Evolutionary conservation across 2,329 filamentous ascomycete species (phyloP), one percentile per base, ranked within the genome.

Genomic region (Aspergillus cejpii): DNA sequence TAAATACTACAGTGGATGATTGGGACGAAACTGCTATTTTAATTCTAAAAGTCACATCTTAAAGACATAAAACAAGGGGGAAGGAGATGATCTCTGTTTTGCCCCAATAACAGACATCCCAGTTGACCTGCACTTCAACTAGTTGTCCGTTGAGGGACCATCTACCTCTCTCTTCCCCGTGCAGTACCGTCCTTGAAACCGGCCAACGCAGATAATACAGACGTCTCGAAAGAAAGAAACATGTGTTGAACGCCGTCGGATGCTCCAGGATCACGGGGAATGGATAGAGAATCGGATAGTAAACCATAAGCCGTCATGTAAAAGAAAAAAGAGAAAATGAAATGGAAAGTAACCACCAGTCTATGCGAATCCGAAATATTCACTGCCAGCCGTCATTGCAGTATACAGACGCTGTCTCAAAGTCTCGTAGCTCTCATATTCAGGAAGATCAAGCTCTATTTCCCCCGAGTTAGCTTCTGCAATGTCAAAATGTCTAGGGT

Each of bases 301-400:
- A 17, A 19, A 20, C 31, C 31, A 34, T 14, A 17, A 15, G 14
- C 10, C 31, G 17, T 34, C 17, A 12, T 12, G 8, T 24, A 24
- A 24, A 24, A 6, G 8, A 12, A 15, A 46, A 37, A 39, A 39
- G 34, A 29, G 7, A 37, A 31, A 26, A 41, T 20, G 45, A 24
- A 48, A 21, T 24, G 40, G 34, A 34, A 23, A 7, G 36, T 33
- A 34, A 41, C 47, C 31, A 26, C 42, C 45, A 44, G 26, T 58
- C 75, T 84, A 97, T 59, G 92, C 91, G 69, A 98, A 97, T 50
- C 92, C 92, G 68, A 98, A 98, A 66, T 83, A 97, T 67, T 97
- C 91, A 72, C 89, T 92, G 57, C 92, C 92, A 55, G 90, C 84
- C n/a, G 92, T 98, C 68, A 98, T 96, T 51, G 92, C 92, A 56